These are phyloP conservation scores for Acorus calamus DNA, from an alignment of 106 monocot species.

Conservation along the genomic window DNA sequence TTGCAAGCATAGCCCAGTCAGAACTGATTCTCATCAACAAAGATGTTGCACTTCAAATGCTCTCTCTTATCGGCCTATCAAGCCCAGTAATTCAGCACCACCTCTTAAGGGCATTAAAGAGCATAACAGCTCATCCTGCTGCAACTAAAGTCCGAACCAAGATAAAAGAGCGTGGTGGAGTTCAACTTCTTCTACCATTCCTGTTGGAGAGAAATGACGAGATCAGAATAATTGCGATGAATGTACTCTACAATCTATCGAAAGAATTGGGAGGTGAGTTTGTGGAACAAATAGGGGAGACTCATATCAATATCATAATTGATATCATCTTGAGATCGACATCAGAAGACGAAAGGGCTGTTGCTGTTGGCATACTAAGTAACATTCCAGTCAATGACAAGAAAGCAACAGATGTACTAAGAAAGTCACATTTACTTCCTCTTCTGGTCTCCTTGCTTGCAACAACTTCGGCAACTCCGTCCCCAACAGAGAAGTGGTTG, in stretches of 20 bases:
- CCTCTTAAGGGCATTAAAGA: conserved; percentile 56
- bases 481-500: conserved; percentile 14
- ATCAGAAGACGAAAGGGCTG: conserved; percentile 43
- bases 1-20: conserved; percentile 51
- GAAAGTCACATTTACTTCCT: conserved; percentile 45
- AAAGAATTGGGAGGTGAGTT: conserved; percentile 35
- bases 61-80: conserved; percentile 66
- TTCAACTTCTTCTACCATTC: conserved; percentile 56
- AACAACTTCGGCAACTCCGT: conserved; percentile 2
- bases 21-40: conserved; percentile 44
- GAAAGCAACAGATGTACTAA: conserved; percentile 46
- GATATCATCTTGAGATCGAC: conserved; percentile 27
- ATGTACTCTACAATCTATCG: conserved; percentile 49
- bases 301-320: conserved; percentile 38
- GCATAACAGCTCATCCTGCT: conserved; percentile 37
- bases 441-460: conserved; percentile 33
- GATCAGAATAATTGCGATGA: conserved; percentile 38
- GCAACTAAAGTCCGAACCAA: conserved; percentile 36
- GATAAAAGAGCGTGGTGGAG: conserved; percentile 52
- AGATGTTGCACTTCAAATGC: conserved; percentile 45
- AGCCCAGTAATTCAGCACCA: conserved; percentile 50
- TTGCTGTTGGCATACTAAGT: conserved; percentile 51
- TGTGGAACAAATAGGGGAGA: conserved; percentile 28
- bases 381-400: conserved; percentile 57
- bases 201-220: conserved; percentile 27